Evolutionary conservation across 106 monocot species (phyloP).

Genomic region (Allium fistulosum): DNA sequence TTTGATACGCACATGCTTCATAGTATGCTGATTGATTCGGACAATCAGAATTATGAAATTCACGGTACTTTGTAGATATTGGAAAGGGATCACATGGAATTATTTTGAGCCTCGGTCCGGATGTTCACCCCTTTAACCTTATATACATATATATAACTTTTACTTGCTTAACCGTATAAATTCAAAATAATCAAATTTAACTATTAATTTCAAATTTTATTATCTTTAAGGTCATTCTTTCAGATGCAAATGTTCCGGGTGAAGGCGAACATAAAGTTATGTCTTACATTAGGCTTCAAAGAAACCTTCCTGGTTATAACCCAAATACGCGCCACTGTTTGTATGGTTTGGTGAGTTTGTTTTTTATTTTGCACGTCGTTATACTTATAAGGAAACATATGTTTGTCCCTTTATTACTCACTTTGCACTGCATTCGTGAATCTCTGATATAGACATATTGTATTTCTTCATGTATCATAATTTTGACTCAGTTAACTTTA

Average conservation of each 20-base stretch:
- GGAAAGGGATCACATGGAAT: too few species aligned
- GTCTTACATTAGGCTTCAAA: constrained; percentile 89
- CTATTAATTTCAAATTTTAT: background rate
- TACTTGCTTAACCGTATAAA: too few species aligned
- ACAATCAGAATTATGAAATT: too few species aligned
- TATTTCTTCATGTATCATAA: too few species aligned
- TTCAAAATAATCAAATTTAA: too few species aligned
- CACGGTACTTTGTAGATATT: too few species aligned
- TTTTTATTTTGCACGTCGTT: background rate
- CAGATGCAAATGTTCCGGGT: constrained; percentile 99
- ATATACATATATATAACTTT: background rate
- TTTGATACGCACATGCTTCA: too few species aligned
- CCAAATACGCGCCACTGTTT: constrained; percentile 92
- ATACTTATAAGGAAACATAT: background rate
- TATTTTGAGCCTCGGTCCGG: too few species aligned
- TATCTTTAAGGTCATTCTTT: constrained; percentile 89
- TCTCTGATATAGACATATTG: too few species aligned
- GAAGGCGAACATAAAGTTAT: constrained; percentile 99
- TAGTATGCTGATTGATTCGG: too few species aligned
- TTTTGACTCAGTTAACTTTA: too few species aligned
- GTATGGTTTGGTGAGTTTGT: constrained; percentile 79
- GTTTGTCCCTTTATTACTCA: background rate
- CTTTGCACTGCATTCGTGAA: background rate
- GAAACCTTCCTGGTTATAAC: constrained; percentile 86
- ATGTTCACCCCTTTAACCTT: background rate